Evolutionary conservation across 768 basidiomycete species (phyloP).

Genomic region (Phanerochaete carnosa): DNA sequence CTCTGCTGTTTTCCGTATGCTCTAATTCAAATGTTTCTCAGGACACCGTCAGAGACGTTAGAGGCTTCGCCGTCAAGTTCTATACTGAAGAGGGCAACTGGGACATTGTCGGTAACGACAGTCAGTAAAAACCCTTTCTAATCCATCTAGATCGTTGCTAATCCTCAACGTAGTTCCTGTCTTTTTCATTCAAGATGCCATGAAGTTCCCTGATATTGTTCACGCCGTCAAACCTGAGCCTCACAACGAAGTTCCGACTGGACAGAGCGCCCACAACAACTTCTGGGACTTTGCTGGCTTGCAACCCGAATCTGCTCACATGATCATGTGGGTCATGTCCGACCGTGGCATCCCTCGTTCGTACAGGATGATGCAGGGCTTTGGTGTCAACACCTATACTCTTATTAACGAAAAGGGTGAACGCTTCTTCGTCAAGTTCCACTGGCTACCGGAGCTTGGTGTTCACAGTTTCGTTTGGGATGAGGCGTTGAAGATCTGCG

Average conservation of each 20-base stretch:
- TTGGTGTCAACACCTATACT: slow-evolving; percentile 84
- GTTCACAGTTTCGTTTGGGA: slow-evolving; percentile 87
- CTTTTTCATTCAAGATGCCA: slow-evolving; percentile 77
- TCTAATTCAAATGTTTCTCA: slow-evolving; percentile 16
- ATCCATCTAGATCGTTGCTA: not conserved
- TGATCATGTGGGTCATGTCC: slow-evolving; percentile 75
- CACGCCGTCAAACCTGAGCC: slow-evolving; percentile 88
- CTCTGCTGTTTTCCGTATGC: not conserved
- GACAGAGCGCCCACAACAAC: slow-evolving; percentile 76
- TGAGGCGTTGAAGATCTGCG: slow-evolving; percentile 77
- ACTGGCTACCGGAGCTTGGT: slow-evolving; percentile 78
- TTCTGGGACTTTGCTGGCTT: slow-evolving; percentile 84
- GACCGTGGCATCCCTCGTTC: slow-evolving; percentile 85
- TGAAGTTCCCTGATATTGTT: slow-evolving; percentile 84
- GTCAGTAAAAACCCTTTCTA: not conserved
- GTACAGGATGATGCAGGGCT: slow-evolving; percentile 86
- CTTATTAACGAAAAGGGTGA: slow-evolving; percentile 65
- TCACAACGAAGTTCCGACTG: slow-evolving; percentile 73
- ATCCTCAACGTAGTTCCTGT: slow-evolving; percentile 46
- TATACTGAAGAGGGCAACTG: slow-evolving; percentile 85
- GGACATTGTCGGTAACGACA: slow-evolving; percentile 83
- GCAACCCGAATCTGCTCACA: slow-evolving; percentile 49
- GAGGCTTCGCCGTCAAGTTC: slow-evolving; percentile 83
- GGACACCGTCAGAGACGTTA: slow-evolving; percentile 80
- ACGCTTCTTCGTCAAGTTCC: slow-evolving; percentile 85